Conservation (phyloP, 805 yeast species). For the Zygotorulaspora danielsina region DNA sequence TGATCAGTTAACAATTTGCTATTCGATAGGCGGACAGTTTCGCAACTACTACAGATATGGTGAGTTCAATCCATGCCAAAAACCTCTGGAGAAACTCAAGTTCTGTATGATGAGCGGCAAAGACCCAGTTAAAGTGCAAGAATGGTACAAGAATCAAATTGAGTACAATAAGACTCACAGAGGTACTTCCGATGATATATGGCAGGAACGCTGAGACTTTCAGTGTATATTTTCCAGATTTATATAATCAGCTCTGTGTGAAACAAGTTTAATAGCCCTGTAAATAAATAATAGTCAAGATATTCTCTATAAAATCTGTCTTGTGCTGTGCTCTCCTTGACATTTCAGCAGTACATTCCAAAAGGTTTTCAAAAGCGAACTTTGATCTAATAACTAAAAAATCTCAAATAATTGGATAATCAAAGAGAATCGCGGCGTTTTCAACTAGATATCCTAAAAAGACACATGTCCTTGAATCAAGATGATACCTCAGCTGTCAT, state of each 20-base stretch:
- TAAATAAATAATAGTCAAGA: neutral
- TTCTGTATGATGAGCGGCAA: constrained; percentile 64
- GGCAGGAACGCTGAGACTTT: constrained; percentile 47
- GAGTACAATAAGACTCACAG: constrained; percentile 51
- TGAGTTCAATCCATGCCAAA: constrained; percentile 63
- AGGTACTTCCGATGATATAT: constrained; percentile 82
- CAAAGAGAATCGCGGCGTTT: too few species aligned
- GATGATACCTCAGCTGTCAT: constrained; percentile 2
- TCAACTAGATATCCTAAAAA: too few species aligned
- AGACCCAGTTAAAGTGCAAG: constrained; percentile 60
- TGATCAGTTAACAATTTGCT: constrained; percentile 81
- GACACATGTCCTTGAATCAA: neutral
- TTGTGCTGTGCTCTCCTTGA: too few species aligned
- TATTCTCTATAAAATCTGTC: too few species aligned
- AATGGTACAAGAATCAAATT: constrained; percentile 61
- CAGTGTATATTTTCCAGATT: neutral
- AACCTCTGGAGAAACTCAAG: constrained; percentile 68
- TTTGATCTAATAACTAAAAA: too few species aligned
- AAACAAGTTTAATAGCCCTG: neutral
- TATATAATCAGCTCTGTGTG: neutral
- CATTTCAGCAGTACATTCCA: too few species aligned
- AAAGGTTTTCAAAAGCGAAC: too few species aligned
- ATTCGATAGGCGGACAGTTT: constrained; percentile 86
- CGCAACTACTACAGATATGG: constrained; percentile 84
- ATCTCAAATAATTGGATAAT: too few species aligned